Evolutionary conservation across 345 rosid species (phyloP).

Genomic region (Eucalyptus decipiens): DNA sequence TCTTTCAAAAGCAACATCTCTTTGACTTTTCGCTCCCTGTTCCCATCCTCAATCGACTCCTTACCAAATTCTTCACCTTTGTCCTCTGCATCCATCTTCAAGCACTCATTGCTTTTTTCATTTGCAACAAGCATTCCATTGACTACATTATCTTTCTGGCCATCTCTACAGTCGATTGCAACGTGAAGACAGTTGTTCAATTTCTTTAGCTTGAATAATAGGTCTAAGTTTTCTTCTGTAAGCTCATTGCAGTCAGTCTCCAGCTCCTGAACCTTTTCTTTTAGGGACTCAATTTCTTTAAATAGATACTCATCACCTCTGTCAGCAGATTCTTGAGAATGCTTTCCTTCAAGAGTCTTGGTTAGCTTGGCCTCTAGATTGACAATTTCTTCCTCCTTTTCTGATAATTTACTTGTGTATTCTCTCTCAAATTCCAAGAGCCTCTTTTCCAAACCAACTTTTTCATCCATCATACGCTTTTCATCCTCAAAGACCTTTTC

Average conservation of each 20-base stretch:
- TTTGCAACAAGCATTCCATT: background rate
- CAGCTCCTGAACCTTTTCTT: conserved; percentile 34
- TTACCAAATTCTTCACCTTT: conserved; percentile 7
- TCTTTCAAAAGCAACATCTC: conserved; percentile 19
- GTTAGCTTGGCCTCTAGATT: conserved; percentile 18
- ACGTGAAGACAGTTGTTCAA: background rate
- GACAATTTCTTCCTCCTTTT: conserved; percentile 18
- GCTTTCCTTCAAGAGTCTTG: background rate
- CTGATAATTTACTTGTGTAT: conserved; percentile 8
- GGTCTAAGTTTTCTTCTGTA: conserved; percentile 51
- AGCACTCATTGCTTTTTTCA: background rate
- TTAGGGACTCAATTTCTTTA: conserved; percentile 23
- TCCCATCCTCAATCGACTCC: conserved; percentile 4
- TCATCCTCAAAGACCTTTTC: conserved; percentile 14
- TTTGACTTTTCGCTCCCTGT: conserved; percentile 15
- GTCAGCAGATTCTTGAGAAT: background rate
- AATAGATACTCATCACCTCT: background rate
- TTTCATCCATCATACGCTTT: background rate
- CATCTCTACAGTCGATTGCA: background rate
- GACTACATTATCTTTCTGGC: conserved; percentile 2
- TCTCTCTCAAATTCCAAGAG: background rate
- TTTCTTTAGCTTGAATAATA: conserved; percentile 31
- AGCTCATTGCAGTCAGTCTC: conserved; percentile 52
- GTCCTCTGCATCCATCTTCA: conserved; percentile 14
- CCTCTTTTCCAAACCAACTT: background rate